Evolutionary conservation across 2,329 filamentous ascomycete genomes (phyloP), one percentile per base, ranked within the genome.

Genomic region (Neonectria coccinea): DNA sequence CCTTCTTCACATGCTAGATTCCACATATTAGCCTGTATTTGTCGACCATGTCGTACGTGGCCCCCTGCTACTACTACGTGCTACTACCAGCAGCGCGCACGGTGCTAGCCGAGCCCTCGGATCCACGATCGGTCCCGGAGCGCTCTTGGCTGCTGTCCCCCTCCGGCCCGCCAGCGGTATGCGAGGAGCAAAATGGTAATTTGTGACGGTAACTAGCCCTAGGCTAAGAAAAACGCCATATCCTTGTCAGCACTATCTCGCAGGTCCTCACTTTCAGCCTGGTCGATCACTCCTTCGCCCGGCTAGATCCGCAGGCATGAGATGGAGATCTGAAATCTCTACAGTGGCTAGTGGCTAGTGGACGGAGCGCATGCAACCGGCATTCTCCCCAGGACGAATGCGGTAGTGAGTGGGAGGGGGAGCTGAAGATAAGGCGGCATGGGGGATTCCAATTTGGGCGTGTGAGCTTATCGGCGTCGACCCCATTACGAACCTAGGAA

Each of bases 301-400:
- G 69, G 70, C 66, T 73, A 72, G 70, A 72, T 73, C 69, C 64
- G 66, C 45, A 42, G 58, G 55, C 53, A 53, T 67, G 36, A 16
- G 33, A 39, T 39, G 5, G 59, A 60, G 59, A 71, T 66, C 62
- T 55, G 59, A 64, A 48, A 64, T 61, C 50, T 62, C 50, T 51
- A 54, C 54, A 39, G 44, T 12, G 11, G 14, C 4, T 29, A 12
- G 29, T 18, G 48, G 3, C 20, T 20, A 20, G 20, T n/a, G n/a
- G n/a, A 33, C 29, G 22, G 22, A 25, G 25, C 25, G 25, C 25
- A 25, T 22, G n/a, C 45, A 29, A 33, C 54, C 52, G 42, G 56
- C 65, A 71, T 71, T 70, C 57, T 53, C 56, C 20, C 56, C 41
- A 56, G 27, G 52, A 59, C 42, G 61, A 51, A 52, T 8, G 16